Conservation (phyloP, 1,284 basidiomycete genomes). For the Gomphus sp. region DNA sequence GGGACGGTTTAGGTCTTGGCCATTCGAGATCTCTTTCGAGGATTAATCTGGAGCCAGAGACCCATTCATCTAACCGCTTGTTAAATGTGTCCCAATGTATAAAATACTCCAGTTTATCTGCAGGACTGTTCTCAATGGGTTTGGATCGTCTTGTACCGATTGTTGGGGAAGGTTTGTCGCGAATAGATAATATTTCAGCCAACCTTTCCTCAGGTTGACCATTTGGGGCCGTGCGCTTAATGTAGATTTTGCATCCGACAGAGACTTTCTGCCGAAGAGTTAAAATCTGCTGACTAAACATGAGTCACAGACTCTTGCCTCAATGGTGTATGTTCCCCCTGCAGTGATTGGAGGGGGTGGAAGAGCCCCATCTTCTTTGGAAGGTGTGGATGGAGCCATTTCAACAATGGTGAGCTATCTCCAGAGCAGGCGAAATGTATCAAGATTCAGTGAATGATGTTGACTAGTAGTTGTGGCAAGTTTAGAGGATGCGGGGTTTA, state of each 20-base stretch:
- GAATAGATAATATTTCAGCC: slow-evolving; percentile 89
- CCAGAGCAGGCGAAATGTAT: neutral
- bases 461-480: too few species aligned
- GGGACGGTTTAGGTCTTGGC: slow-evolving; percentile 79
- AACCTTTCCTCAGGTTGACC: slow-evolving; percentile 79
- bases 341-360: slow-evolving; percentile 54
- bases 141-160: slow-evolving; percentile 40
- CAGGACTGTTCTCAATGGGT: slow-evolving; percentile 42
- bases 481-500: too few species aligned
- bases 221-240: slow-evolving; percentile 66
- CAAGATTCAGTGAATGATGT: too few species aligned
- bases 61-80: slow-evolving; percentile 98
- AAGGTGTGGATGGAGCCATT: slow-evolving; percentile 14
- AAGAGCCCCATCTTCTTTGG: slow-evolving; percentile 34
- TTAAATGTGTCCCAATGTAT: slow-evolving; percentile 98
- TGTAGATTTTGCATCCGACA: slow-evolving; percentile 91
- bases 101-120: slow-evolving; percentile 87
- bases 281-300: slow-evolving; percentile 17
- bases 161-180: slow-evolving; percentile 68
- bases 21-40: slow-evolving; percentile 86
- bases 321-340: slow-evolving; percentile 67
- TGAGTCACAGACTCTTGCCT: slow-evolving; percentile 36
- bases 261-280: slow-evolving; percentile 57
- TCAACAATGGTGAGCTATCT: neutral
- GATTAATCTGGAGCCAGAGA: slow-evolving; percentile 82